Conservation (phyloP, 768 basidiomycete species). For the Mycena latifolia region DNA sequence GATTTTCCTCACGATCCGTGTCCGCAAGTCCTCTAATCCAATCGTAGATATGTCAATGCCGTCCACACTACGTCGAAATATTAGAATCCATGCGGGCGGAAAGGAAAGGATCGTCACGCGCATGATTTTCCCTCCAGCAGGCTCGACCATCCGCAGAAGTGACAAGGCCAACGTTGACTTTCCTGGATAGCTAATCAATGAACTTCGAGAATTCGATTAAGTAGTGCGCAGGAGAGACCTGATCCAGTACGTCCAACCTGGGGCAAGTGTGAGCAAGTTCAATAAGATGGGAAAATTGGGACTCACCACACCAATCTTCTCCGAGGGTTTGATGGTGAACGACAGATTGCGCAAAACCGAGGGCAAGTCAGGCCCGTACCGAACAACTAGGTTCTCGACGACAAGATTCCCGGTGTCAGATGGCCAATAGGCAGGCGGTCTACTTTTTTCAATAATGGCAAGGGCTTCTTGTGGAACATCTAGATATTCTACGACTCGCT, state of each 20-base stretch:
- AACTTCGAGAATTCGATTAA: background rate
- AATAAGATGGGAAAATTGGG: background rate
- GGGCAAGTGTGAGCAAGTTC: constrained; percentile 10
- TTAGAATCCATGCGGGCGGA: background rate
- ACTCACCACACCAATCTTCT: constrained; percentile 78
- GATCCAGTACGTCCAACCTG: constrained; percentile 80
- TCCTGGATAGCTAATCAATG: constrained; percentile 43
- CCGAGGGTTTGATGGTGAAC: constrained; percentile 69
- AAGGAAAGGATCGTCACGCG: constrained; percentile 44
- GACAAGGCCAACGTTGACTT: constrained; percentile 71
- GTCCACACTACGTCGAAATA: constrained; percentile 58
- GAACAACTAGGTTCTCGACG: constrained; percentile 70
- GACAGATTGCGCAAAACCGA: constrained; percentile 69
- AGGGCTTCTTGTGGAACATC: constrained; percentile 78
- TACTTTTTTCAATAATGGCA: constrained; percentile 62
- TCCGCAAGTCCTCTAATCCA: constrained; percentile 77
- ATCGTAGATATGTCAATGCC: constrained; percentile 76
- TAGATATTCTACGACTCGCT: constrained; percentile 79
- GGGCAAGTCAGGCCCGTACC: constrained; percentile 73
- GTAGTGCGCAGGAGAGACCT: constrained; percentile 49
- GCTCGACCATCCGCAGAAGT: constrained; percentile 73
- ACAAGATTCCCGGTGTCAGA: constrained; percentile 67
- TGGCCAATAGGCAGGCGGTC: constrained; percentile 83
- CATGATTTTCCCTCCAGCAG: constrained; percentile 68
- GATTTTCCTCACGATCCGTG: constrained; percentile 60